A percentile compares a stretch with the other conserved stretches of the same genome.
These are phyloP conservation scores for Metschnikowia drakensbergensis DNA, from an alignment of 805 yeast species.

Conservation along the genomic window DNA sequence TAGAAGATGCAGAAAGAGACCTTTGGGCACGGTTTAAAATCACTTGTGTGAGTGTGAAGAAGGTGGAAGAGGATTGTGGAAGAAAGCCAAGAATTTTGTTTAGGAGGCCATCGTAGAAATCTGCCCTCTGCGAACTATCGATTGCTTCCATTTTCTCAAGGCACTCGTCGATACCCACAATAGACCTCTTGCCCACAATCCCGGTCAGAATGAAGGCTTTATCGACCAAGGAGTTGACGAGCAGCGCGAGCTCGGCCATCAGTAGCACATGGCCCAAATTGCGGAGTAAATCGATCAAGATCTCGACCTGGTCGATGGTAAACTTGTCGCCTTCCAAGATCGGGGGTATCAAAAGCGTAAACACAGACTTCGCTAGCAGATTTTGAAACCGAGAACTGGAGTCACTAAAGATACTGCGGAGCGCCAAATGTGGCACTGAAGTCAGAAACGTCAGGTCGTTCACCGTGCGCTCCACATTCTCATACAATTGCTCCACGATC, in stretches of 20 bases:
- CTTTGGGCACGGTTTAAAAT: constrained; percentile 8
- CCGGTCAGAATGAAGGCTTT: constrained; percentile 40
- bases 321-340: constrained; percentile 27
- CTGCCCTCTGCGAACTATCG: constrained; percentile 5
- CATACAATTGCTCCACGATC: constrained; percentile 29
- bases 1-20: constrained; percentile 5
- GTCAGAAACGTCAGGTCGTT: constrained; percentile 35
- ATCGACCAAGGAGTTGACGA: constrained; percentile 29
- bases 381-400: constrained; percentile 25
- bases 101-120: constrained; percentile 11
- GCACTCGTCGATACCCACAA: constrained; percentile 41
- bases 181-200: constrained; percentile 47
- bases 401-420: constrained; percentile 40
- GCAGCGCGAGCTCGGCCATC: constrained; percentile 29
- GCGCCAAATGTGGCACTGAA: constrained; percentile 51
- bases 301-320: constrained; percentile 57
- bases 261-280: constrained; percentile 44
- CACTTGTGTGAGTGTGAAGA: constrained; percentile 12
- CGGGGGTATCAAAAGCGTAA: constrained; percentile 38
- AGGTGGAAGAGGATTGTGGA: constrained; percentile 1
- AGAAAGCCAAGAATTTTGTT: neutral
- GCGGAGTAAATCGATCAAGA: constrained; percentile 52
- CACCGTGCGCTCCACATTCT: constrained; percentile 15
- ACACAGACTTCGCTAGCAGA: constrained; percentile 26
- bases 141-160: constrained; percentile 9